Evolutionary conservation across 2,329 filamentous ascomycete species (phyloP).

Genomic region (Colletotrichum sidae): DNA sequence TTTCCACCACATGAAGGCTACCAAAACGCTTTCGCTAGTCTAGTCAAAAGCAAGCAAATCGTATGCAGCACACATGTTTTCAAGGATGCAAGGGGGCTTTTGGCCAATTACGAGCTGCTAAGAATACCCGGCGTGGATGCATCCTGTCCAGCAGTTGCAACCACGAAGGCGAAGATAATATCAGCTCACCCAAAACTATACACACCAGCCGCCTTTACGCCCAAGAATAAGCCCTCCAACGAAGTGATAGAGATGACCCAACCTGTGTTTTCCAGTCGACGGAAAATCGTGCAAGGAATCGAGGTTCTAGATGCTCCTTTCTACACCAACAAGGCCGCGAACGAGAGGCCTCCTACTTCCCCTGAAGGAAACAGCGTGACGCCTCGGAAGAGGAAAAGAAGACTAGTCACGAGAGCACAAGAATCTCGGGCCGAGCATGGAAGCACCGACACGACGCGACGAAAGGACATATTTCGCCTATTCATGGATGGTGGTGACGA

Average conservation of each 20-base stretch:
- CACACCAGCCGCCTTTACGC: constrained; percentile 51
- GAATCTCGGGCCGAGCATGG: constrained; percentile 28
- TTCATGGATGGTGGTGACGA: constrained; percentile 23
- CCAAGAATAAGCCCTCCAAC: constrained; percentile 38
- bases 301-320: constrained; percentile 63
- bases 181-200: constrained; percentile 56
- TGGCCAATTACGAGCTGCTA: constrained; percentile 58
- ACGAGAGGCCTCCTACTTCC: constrained; percentile 19
- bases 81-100: constrained; percentile 52
- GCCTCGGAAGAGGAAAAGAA: constrained; percentile 29
- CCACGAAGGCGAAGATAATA: constrained; percentile 59
- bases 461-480: constrained; percentile 31
- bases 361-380: constrained; percentile 15
- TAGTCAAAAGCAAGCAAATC: constrained; percentile 50
- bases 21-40: constrained; percentile 51
- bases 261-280: constrained; percentile 37
- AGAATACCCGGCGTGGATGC: constrained; percentile 56
- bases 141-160: constrained; percentile 53
- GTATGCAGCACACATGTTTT: constrained; percentile 59
- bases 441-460: constrained; percentile 22
- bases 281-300: constrained; percentile 54
- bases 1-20: constrained; percentile 54
- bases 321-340: constrained; percentile 49
- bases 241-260: constrained; percentile 37
- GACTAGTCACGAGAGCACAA: constrained; percentile 31